Base-by-base conservation (phyloP, 495 filamentous ascomycete species). In the Neurospora terricola region DNA sequence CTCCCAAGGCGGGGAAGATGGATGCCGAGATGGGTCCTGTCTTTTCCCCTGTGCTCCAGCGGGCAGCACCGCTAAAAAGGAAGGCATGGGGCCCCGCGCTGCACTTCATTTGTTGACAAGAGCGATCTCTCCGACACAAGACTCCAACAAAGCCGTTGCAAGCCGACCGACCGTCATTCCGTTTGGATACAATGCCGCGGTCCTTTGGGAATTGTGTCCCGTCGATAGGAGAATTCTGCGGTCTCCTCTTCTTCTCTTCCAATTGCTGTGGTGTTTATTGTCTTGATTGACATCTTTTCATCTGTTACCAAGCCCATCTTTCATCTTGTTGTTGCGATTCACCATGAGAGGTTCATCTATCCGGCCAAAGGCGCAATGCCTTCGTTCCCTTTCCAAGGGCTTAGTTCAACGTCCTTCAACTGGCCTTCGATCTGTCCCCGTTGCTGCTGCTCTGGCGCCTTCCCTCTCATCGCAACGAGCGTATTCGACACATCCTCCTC, bases 401-500 rank as follows among this genome's bases (percentile, higher is more conserved):
- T 10, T 71, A 34, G 69, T 59, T 18, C 69, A 34, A 62, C 54
- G 54, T 62, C 54, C 54, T 45, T 66, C 21, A 34, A 34, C 40
- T 16, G 23, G 36, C 5, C 21, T 23, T 21, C 69, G 14, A 45
- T 34, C 38, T n/a, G 39, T 40, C 30, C 21, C n/a, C 39, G 14
- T 69, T 27, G 30, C 69, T 5, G 66, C 54, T 21, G 11, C 34
- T 30, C 40, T 30, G 27, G 38, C 21, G 10, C 59, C 37, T 16
- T 34, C 30, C 34, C 37, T 69, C 23, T 66, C 16, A 1, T 42
- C 72, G 69, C 76, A 59, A 10, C 73, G 71, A 54, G 71, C 39
- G 45, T 86, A 86, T 78, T 86, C 85, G 45, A 86, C 85, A 38
- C 84, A 85, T 54, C 84, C 84, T 23, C 83, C 85, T n/a, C 83